A percentile compares a stretch with the other conserved stretches of the same genome.
These are phyloP conservation scores for Ceratobasidium sp. DNA, from an alignment of 1,284 basidiomycete species.

Conservation along the genomic window DNA sequence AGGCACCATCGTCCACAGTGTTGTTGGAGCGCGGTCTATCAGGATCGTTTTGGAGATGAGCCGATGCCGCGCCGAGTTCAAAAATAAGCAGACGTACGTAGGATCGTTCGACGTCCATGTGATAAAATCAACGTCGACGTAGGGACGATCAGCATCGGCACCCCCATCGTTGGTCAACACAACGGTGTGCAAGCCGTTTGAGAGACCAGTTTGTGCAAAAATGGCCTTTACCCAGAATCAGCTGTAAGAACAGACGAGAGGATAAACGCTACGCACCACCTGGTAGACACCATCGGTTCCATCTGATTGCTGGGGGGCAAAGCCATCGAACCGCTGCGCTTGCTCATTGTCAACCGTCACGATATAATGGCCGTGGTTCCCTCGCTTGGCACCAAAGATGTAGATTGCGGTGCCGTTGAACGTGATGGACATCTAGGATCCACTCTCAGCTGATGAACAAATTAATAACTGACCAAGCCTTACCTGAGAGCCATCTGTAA, in stretches of 20 bases:
- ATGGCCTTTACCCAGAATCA: neutral
- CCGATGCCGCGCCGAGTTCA: neutral
- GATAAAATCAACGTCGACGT: constrained; percentile 27
- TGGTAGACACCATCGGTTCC: constrained; percentile 32
- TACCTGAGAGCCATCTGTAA: constrained; percentile 29
- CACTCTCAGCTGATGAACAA: neutral
- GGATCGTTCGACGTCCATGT: constrained; percentile 33
- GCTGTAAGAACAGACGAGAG: too few species aligned
- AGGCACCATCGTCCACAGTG: neutral
- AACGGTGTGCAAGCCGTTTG: constrained; percentile 17
- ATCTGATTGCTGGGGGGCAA: constrained; percentile 10
- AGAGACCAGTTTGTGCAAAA: constrained; percentile 12
- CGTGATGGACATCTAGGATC: neutral
- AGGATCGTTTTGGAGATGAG: neutral
- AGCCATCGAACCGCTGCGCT: constrained; percentile 23
- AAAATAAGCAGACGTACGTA: neutral
- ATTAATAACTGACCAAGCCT: neutral
- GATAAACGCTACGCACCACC: neutral
- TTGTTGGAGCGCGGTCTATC: neutral
- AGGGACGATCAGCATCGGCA: constrained; percentile 1
- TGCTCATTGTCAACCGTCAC: constrained; percentile 24
- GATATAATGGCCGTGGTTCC: constrained; percentile 22
- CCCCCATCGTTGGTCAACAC: constrained; percentile 13
- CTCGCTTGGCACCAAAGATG: constrained; percentile 32
- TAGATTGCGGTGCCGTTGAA: constrained; percentile 29